Evolutionary conservation across 2,329 filamentous ascomycete genomes (phyloP), one percentile per base, ranked within the genome.

Genomic region (Purpureocillium takamizusanense): DNA sequence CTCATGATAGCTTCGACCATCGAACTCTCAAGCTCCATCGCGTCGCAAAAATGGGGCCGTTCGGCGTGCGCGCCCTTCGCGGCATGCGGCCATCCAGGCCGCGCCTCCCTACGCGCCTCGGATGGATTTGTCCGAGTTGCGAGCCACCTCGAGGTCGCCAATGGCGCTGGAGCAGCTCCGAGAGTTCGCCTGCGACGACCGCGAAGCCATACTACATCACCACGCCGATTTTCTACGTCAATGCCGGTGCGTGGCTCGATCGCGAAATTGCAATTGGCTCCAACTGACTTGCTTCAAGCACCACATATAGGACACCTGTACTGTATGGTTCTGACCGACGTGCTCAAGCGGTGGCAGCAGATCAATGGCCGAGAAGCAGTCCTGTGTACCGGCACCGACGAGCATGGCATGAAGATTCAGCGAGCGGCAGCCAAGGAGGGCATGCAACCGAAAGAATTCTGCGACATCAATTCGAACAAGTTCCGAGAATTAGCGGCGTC

Each of bases 201-300:
- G 48, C 54, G 43, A 97, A 97, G 66, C 88, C 90, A 8, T 95
- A 83, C 67, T 98, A 97, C 69, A 72, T 95, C 53, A 97, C 92
- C 5, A 94, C 88, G 8, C 92, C 92, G 3, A 98, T 98, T 42
- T 98, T 97, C 69, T 98, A 98, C 62, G 92, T 98, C 66, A 98
- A 98, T 74, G 86, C 89, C 39, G 80, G 86, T 89, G 66, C 50
- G 17, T 31, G 14, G n/a, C n/a, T n/a, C n/a, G n/a, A n/a, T n/a
- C n/a, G n/a, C n/a, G 9, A 16, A 32, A 3, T 18, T n/a, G 14
- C 13, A 5, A 32, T 7, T 25, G 15, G 15, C 32, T 7, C 6
- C 28, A 10, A 3, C 9, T 31, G 23, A 30, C 27, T 25, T 25
- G 6, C 3, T 7, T 10, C 30, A 11, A 90, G 88, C 86, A 33